Percentiles rank a stretch among this genome's conserved stretches.
These are phyloP conservation scores for Xanthoceras sorbifolium DNA, from an alignment of 345 rosid genomes.

Conservation along the genomic window DNA sequence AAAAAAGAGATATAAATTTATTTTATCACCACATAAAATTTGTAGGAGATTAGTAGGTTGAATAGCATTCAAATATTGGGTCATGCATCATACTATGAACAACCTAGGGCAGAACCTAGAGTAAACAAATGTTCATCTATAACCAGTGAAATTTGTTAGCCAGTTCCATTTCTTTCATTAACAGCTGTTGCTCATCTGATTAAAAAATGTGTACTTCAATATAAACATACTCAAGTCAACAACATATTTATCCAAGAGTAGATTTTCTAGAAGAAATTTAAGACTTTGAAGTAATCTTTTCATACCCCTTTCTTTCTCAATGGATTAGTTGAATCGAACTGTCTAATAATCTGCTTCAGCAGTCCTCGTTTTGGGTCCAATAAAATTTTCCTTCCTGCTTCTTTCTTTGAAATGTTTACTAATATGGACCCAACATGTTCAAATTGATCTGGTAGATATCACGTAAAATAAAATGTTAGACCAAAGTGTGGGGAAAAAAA, in stretches of 20 bases:
- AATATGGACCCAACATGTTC: constrained; percentile 93
- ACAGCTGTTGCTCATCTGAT: neutral
- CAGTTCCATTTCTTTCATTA: neutral
- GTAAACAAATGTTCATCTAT: neutral
- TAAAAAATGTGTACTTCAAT: neutral
- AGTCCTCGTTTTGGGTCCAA: constrained; percentile 78
- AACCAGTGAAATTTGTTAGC: neutral
- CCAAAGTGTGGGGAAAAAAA: neutral
- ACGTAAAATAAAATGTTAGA: constrained; percentile 19
- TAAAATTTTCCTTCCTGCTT: constrained; percentile 73
- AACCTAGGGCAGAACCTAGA: neutral
- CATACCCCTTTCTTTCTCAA: constrained; percentile 88
- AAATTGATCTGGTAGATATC: constrained; percentile 65
- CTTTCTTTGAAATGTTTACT: constrained; percentile 84
- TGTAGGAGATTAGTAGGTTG: neutral
- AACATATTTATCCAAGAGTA: neutral
- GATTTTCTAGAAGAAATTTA: constrained; percentile 7
- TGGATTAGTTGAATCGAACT: constrained; percentile 67
- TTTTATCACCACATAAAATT: neutral
- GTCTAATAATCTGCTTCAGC: constrained; percentile 81
- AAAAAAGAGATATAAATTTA: neutral
- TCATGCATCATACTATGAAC: neutral
- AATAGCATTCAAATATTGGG: neutral
- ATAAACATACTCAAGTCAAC: neutral
- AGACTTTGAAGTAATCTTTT: constrained; percentile 8